Percentiles rank a stretch among this genome's conserved stretches.
phyloP scores from a whole-genome alignment of 208 protist genomes.

The Trypanosoma platydactyli region DNA sequence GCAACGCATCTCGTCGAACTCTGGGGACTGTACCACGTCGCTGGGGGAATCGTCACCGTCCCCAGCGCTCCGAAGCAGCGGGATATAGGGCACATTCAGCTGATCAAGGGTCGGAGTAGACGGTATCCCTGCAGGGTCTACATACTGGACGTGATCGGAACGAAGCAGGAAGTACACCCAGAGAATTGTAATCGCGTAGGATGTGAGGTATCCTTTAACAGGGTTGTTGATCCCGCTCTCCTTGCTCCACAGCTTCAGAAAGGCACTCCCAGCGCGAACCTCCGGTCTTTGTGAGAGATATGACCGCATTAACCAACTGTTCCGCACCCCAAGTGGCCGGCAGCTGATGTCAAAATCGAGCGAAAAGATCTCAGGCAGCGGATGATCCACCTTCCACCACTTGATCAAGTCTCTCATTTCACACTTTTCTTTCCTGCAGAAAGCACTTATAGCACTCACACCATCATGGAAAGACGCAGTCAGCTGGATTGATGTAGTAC shows the following conservation, averaged over 20 bases:
- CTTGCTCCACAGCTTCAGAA: constrained; percentile 87
- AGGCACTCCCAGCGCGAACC: constrained; percentile 60
- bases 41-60: not conserved
- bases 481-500: not conserved
- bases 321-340: constrained; percentile 66
- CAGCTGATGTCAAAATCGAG: constrained; percentile 85
- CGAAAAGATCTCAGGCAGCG: constrained; percentile 62
- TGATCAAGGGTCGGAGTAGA: constrained; percentile 28
- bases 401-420: constrained; percentile 26
- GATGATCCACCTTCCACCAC: constrained; percentile 31
- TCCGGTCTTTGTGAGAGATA: constrained; percentile 59
- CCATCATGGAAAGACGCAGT: constrained; percentile 25
- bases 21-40: constrained; percentile 1
- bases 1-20: not conserved
- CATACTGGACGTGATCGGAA: constrained; percentile 34
- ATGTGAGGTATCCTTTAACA: constrained; percentile 66
- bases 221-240: constrained; percentile 73
- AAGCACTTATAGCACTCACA: constrained; percentile 41
- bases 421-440: constrained; percentile 23
- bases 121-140: constrained; percentile 38
- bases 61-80: constrained; percentile 32
- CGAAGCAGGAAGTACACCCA: constrained; percentile 79
- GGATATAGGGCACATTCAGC: constrained; percentile 43
- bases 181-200: constrained; percentile 71
- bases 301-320: constrained; percentile 75